Base-by-base conservation (phyloP, 371 early-diverging fungal genomes). In the Funneliformis caledonium region DNA sequence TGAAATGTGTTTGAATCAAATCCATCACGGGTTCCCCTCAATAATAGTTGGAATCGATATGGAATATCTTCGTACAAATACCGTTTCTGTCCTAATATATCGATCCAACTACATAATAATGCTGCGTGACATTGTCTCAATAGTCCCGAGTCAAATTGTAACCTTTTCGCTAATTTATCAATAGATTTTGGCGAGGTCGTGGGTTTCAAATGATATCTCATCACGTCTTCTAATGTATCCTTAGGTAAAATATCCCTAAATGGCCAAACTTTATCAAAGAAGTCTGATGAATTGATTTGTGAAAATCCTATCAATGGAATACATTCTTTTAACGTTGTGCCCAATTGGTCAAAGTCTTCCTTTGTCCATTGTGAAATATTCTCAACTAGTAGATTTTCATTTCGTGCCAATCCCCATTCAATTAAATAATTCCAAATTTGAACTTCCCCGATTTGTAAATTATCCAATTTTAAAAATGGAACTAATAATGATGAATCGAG, bases 261-360 rank as follows among this genome's bases (percentile, higher is more conserved):
- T 16, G 72, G 70, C 52, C 80, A 67, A 12, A 80, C 60, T 72
- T 80, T 72, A 72, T 80, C 72, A 72, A 43, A 72, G 60, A 59
- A 80, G 60, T 80, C 80, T 19, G 72, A 9, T 43, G 80, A 69
- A 47, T 61, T 72, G 14, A 80, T 80, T 43, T 78, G 78, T 10
- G 50, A 42, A 48, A 78, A 68, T 14, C 47, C 69, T 31, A 78
- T 78, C 2, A 78, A 33, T 19, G 78, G 78, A 42, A 78, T 22
- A 52, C 67, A 78, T 19, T 78, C 43, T 7, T 67, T 47, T n/a
- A 78, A 45, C 4, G 78, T 78, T 11, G 3, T 37, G n/a, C 26
- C 69, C n/a, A 78, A n/a, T 6, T 22, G 11, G 9, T 78, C 78
- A 68, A 67, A 78, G 31, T 78, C 56, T 19, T 78, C 52, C 9